Percentiles rank a stretch among this genome's conserved stretches.
phyloP scores from a whole-genome alignment of 169 alveolate genomes.

The Amoebophrya sp. region DNA sequence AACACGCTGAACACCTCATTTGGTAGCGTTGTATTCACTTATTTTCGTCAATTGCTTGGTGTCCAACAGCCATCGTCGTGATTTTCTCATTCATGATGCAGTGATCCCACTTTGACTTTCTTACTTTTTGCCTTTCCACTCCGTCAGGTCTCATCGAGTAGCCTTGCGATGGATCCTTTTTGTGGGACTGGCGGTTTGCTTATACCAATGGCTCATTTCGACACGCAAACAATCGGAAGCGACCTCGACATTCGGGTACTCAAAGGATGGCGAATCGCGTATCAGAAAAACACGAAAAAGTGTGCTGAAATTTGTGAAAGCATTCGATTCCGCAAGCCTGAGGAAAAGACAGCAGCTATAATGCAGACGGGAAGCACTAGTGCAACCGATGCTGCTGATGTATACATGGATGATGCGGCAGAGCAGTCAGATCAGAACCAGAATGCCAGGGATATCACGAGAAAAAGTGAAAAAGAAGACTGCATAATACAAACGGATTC shows the following conservation, averaged over 20 bases:
- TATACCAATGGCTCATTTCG: constrained; percentile 7
- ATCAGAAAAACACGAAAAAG: background rate
- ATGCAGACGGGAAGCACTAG: background rate
- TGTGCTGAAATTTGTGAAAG: background rate
- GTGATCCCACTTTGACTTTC: too few relatives aligned
- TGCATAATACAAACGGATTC: too few relatives aligned
- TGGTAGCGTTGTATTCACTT: too few relatives aligned
- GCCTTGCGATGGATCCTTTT: background rate
- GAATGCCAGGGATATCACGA: too few relatives aligned
- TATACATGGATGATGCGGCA: too few relatives aligned
- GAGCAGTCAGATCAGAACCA: background rate
- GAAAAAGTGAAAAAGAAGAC: too few relatives aligned
- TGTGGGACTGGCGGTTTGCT: background rate
- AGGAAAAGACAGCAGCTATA: background rate
- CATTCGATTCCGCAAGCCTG: background rate
- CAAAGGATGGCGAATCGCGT: constrained; percentile 13
- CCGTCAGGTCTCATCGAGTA: background rate
- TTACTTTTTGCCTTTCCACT: too few relatives aligned
- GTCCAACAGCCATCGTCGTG: too few relatives aligned
- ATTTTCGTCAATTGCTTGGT: too few relatives aligned
- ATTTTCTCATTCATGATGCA: too few relatives aligned
- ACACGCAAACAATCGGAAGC: background rate
- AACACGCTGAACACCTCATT: too few relatives aligned
- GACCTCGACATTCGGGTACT: constrained; percentile 1
- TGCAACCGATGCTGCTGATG: too few relatives aligned